Conservation (phyloP, 768 basidiomycete genomes). For the Auricularia sp. region DNA sequence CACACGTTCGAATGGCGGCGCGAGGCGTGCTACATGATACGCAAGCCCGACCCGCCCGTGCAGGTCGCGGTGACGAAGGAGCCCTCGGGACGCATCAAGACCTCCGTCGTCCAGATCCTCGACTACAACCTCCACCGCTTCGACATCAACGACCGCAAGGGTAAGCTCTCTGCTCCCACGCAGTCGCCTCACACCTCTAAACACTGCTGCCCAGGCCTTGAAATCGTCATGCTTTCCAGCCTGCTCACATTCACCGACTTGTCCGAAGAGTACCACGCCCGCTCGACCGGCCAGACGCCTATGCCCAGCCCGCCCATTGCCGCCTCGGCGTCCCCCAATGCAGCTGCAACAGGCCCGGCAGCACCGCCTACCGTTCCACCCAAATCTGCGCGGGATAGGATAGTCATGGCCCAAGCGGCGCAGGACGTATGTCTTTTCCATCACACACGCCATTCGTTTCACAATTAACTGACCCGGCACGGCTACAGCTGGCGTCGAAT, state of each 20-base stretch:
- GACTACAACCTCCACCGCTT: conserved; percentile 83
- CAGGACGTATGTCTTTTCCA: conserved; percentile 5
- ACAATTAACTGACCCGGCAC: background rate
- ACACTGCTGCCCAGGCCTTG: conserved; percentile 37
- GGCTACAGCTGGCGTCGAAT: conserved; percentile 29
- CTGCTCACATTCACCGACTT: conserved; percentile 69
- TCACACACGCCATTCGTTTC: background rate
- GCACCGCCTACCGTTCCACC: conserved; percentile 6
- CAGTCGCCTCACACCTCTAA: background rate
- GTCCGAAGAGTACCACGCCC: conserved; percentile 41
- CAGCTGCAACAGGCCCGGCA: background rate
- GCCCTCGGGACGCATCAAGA: conserved; percentile 52
- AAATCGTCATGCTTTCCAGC: conserved; percentile 68
- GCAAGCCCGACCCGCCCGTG: conserved; percentile 82
- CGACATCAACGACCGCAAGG: conserved; percentile 72
- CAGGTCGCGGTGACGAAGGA: conserved; percentile 77
- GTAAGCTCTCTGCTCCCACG: conserved; percentile 3
- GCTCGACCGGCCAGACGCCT: conserved; percentile 3
- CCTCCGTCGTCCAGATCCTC: conserved; percentile 59
- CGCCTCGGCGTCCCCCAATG: background rate
- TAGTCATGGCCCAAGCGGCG: conserved; percentile 52
- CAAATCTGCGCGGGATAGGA: conserved; percentile 58
- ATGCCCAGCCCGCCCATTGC: conserved; percentile 5
- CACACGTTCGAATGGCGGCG: conserved; percentile 82
- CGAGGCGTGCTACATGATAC: conserved; percentile 71